Evolutionary conservation across 305 asterid species (phyloP).

Genomic region (Withania somnifera): DNA sequence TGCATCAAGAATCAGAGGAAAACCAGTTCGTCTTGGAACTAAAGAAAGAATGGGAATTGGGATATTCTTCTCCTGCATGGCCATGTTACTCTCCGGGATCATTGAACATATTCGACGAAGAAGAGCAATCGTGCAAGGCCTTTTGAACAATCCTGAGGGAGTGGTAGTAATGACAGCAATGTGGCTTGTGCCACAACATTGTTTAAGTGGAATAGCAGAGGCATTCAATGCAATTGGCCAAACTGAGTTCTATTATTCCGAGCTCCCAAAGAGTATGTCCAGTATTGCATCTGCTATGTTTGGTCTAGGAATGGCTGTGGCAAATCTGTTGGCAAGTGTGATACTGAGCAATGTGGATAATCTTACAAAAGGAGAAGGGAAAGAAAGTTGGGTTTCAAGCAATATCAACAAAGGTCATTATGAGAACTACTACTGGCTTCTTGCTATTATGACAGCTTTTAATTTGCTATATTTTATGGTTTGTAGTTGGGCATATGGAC

Average conservation of each 20-base stretch:
- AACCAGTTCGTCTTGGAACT: conserved; percentile 23
- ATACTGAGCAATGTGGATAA: conserved; percentile 29
- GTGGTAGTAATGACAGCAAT: conserved; percentile 33
- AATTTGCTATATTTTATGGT: conserved; percentile 40
- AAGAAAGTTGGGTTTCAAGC: conserved; percentile 46
- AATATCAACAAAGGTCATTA: conserved; percentile 50
- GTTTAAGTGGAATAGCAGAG: conserved; percentile 45
- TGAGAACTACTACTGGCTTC: conserved; percentile 53
- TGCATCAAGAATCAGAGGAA: conserved; percentile 37
- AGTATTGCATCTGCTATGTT: conserved; percentile 36
- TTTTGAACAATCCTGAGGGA: conserved; percentile 8
- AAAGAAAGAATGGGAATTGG: conserved; percentile 61
- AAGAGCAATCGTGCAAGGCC: conserved; percentile 17
- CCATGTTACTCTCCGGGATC: conserved; percentile 31
- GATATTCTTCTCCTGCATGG: conserved; percentile 43
- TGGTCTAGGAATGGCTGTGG: conserved; percentile 34
- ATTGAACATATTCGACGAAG: conserved; percentile 42
- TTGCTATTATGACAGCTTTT: conserved; percentile 39
- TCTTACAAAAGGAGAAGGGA: conserved; percentile 27
- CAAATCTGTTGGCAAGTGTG: conserved; percentile 39
- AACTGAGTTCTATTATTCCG: conserved; percentile 44
- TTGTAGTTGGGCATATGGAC: conserved; percentile 44
- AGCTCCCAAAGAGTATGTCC: conserved; percentile 57
- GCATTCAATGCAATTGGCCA: conserved; percentile 48
- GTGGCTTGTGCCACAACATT: conserved; percentile 58